These are phyloP conservation scores for Erysimum pusillum DNA, from an alignment of 441 rosid species.

Conservation along the genomic window DNA sequence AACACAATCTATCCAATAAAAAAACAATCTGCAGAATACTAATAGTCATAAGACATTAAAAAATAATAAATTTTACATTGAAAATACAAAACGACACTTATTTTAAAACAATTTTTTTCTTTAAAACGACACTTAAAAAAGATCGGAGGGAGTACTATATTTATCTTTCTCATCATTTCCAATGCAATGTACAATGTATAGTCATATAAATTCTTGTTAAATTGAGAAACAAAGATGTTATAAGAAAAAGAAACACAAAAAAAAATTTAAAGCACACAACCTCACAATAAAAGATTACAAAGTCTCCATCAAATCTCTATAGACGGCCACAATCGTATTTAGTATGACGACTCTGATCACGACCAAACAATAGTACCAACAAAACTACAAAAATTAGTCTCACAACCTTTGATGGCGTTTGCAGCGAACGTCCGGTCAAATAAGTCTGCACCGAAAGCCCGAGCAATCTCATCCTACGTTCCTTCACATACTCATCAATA, in stretches of 20 bases:
- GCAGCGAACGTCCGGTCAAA: constrained; percentile 46
- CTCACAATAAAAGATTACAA: constrained; percentile 6
- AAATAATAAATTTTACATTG: no score
- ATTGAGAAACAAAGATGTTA: neutral
- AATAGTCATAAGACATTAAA: no score
- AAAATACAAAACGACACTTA: no score
- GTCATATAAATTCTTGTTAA: neutral
- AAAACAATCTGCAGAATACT: no score
- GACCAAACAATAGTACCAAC: constrained; percentile 49
- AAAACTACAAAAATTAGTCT: constrained; percentile 45
- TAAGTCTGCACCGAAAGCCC: constrained; percentile 58
- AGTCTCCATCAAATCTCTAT: constrained; percentile 25
- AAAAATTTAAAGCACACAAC: neutral
- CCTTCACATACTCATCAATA: constrained; percentile 52
- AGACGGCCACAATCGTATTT: constrained; percentile 54
- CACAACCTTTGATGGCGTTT: constrained; percentile 39
- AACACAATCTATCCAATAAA: no score
- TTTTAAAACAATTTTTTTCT: no score
- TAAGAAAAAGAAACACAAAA: neutral
- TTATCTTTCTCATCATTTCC: no score
- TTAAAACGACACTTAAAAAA: no score
- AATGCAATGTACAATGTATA: neutral
- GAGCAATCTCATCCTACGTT: constrained; percentile 62
- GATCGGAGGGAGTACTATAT: no score
- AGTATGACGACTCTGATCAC: constrained; percentile 48